A percentile compares a stretch with the other conserved stretches of the same genome.
Conservation (phyloP, 192 early-diverging fungal genomes). For the Linnemannia schmuckeri region DNA sequence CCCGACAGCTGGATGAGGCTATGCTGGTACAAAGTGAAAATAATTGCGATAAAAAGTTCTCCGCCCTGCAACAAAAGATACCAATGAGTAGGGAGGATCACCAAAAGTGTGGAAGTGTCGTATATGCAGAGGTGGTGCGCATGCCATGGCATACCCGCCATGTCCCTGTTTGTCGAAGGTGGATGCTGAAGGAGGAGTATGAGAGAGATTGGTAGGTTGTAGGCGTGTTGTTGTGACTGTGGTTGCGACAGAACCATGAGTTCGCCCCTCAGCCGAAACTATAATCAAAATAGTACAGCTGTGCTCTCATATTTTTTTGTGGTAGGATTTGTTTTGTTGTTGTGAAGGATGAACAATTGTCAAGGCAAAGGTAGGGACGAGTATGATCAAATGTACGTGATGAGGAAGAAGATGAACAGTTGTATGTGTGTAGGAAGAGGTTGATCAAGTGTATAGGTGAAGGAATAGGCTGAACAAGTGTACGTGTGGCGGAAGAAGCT, state of each 20-base stretch:
- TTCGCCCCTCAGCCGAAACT: neutral
- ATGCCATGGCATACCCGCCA: no score
- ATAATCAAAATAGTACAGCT: neutral
- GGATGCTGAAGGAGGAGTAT: no score
- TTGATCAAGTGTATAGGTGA: neutral
- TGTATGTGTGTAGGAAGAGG: neutral
- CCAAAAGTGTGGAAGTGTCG: neutral
- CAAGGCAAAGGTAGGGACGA: neutral
- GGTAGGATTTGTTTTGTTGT: neutral
- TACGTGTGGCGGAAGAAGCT: neutral
- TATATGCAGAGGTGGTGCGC: no score
- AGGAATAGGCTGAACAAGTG: neutral
- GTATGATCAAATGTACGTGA: neutral
- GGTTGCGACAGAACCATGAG: neutral
- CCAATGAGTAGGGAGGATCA: neutral
- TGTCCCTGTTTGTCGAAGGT: no score
- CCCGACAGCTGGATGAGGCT: neutral
- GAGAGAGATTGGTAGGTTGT: no score
- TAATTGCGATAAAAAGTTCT: neutral
- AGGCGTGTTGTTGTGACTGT: no score
- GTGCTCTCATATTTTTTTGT: neutral
- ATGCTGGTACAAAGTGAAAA: neutral
- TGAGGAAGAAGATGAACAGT: neutral
- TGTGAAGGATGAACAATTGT: neutral
- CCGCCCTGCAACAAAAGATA: neutral